phyloP scores from a whole-genome alignment of 352 stramenopile species.

The Phytophthora crassamura region DNA sequence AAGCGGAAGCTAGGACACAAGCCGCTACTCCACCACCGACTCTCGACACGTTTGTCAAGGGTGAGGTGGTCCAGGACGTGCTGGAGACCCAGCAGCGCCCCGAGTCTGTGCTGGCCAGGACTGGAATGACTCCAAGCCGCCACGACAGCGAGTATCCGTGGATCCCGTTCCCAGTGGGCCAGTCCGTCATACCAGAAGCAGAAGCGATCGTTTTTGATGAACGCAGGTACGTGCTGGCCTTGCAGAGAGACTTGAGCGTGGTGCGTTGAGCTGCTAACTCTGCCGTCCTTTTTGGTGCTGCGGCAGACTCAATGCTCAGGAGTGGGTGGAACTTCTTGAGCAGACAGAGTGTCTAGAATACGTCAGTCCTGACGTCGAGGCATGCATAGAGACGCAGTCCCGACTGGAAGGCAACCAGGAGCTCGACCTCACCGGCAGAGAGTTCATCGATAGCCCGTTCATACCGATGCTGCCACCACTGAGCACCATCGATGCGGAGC shows the following conservation, averaged over 20 bases:
- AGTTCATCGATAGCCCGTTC: conserved; percentile 68
- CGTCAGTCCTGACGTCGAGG: conserved; percentile 68
- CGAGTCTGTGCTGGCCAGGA: conserved; percentile 23
- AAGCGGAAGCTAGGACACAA: conserved; percentile 6
- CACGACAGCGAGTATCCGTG: conserved; percentile 22
- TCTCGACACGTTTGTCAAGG: conserved; percentile 11
- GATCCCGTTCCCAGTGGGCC: conserved; percentile 24
- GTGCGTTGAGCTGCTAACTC: background rate
- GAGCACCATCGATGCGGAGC: conserved; percentile 21
- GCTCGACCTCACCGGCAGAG: conserved; percentile 61
- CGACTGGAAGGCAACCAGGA: conserved; percentile 63
- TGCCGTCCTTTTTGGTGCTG: conserved; percentile 3
- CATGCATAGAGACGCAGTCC: conserved; percentile 44
- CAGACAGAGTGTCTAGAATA: conserved; percentile 58
- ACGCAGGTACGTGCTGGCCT: conserved; percentile 21
- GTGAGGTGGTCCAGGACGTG: conserved; percentile 11
- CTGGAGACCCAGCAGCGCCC: conserved; percentile 13
- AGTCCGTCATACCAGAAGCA: conserved; percentile 26
- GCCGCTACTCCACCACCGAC: background rate
- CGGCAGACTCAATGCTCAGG: conserved; percentile 33
- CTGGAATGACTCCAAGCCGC: conserved; percentile 36
- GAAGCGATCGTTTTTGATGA: conserved; percentile 16
- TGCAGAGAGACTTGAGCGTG: background rate
- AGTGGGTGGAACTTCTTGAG: conserved; percentile 71
- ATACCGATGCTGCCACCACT: conserved; percentile 40